Evolutionary conservation across 2,329 filamentous ascomycete species (phyloP), one percentile per base, ranked within the genome.

Genomic region (Sporothrix pseudoabietina): DNA sequence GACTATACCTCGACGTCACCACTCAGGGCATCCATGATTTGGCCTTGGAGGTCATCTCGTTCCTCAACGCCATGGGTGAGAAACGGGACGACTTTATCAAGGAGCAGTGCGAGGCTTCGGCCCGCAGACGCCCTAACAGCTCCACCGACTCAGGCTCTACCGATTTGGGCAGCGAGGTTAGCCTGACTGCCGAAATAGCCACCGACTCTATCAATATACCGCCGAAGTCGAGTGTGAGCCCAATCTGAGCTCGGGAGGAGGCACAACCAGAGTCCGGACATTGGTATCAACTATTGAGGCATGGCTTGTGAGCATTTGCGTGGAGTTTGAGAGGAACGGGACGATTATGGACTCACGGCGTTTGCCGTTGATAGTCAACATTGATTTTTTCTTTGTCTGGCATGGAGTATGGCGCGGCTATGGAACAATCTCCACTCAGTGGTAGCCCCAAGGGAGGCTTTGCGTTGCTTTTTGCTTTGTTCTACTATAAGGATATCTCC

Each of bases 21-120:
- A 66, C 66, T 10, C 76, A 74, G 73, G 59, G 63, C 4, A 73
- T 74, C 19, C 77, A 77, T 55, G 77, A 78, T 55, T 77, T 77
- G 44, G 78, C 79, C 19, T 72, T 80, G 69, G 74, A 77, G 72
- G 79, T 81, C 35, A 71, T 80, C 16, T 76, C 76, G 22, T 78
- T 78, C 49, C 74, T 78, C 41, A 77, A 76, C 32, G 74, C 74
- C 10, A 30, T 77, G 41, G 3, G 14, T 2, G 73, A 72, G 54
- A 75, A 78, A 32, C 77, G 75, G 57, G 72, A 73, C 19, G 76
- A 75, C 72, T 72, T 41, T 52, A 72, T 47, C 39, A 76, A 73
- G 16, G 74, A 74, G 3, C 74, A 75, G 7, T 75, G 76, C 1
- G 66, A 73, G 9, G 76, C 75, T 41, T 68, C 59, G 19, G 70